Evolutionary conservation across 129 eudicot genomes (phyloP).

Genomic region (Flaveria brownii): DNA sequence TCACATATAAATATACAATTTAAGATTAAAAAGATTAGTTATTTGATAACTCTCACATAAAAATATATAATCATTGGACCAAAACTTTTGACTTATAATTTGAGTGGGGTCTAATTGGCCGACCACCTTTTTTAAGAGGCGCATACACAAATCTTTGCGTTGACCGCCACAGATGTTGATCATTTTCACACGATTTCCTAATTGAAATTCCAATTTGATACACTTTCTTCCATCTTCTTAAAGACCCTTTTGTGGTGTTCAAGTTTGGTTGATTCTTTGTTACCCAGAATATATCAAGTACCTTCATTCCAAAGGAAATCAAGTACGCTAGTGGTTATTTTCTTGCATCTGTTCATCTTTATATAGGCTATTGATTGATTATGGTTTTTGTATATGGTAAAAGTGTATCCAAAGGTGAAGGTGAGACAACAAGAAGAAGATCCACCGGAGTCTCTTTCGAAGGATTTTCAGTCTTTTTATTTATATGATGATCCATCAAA

Average conservation of each 20-base stretch:
- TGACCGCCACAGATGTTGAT: constrained; percentile 20
- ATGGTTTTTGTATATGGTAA: constrained; percentile 26
- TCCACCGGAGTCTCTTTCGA: constrained; percentile 32
- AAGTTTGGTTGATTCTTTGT: not conserved
- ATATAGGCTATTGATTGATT: not conserved
- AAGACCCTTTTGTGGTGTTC: not conserved
- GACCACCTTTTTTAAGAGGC: constrained; percentile 25
- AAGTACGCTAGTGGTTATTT: constrained; percentile 16
- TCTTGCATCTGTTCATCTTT: not conserved
- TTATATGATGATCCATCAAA: constrained; percentile 26
- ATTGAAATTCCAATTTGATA: not conserved
- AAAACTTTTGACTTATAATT: constrained; percentile 1
- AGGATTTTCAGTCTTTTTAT: constrained; percentile 44
- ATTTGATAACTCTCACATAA: not conserved
- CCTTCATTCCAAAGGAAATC: not conserved
- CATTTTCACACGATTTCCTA: constrained; percentile 27
- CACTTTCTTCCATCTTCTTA: not conserved
- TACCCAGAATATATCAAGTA: not conserved
- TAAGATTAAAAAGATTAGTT: too few species aligned
- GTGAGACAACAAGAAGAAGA: constrained; percentile 59
- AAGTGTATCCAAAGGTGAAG: constrained; percentile 84
- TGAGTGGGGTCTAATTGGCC: constrained; percentile 18
- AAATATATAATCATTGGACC: not conserved
- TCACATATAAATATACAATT: not conserved
- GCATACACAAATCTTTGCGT: constrained; percentile 8